A percentile compares a stretch with the other conserved stretches of the same genome.
These are phyloP conservation scores for Cercospora sojina DNA, from an alignment of 2,329 filamentous ascomycete species.

Conservation along the genomic window DNA sequence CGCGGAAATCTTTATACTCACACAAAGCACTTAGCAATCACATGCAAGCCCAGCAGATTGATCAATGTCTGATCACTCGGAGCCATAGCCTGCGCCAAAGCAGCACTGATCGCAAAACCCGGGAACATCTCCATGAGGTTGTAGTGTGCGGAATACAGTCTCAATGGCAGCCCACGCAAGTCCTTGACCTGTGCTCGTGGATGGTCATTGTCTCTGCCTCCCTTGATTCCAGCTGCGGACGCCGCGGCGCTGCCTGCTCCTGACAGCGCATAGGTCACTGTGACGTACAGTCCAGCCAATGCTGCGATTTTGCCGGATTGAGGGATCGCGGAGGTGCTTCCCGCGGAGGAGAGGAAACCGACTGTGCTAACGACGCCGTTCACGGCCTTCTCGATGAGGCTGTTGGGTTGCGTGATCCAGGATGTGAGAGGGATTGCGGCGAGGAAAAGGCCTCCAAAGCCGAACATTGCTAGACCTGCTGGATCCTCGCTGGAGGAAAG, in stretches of 20 bases:
- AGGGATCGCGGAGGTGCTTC: slow-evolving; percentile 20
- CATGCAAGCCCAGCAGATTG: slow-evolving; percentile 36
- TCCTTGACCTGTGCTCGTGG: slow-evolving; percentile 27
- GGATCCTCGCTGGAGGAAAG: slow-evolving; percentile 26
- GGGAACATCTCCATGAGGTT: slow-evolving; percentile 35
- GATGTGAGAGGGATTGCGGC: slow-evolving; percentile 33
- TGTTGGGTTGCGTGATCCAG: slow-evolving; percentile 31
- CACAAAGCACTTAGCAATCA: slow-evolving; percentile 34
- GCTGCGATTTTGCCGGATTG: slow-evolving; percentile 34
- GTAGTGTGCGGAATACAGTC: slow-evolving; percentile 32
- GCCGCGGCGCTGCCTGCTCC: slow-evolving; percentile 33
- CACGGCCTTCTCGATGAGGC: slow-evolving; percentile 32
- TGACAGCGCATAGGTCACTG: slow-evolving; percentile 33
- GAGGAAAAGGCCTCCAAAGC: slow-evolving; percentile 33
- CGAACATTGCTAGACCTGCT: slow-evolving; percentile 29
- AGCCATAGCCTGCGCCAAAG: slow-evolving; percentile 33
- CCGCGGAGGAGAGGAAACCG: slow-evolving; percentile 29
- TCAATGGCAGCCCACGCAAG: slow-evolving; percentile 31
- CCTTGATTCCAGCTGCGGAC: slow-evolving; percentile 26
- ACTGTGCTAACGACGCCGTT: slow-evolving; percentile 30
- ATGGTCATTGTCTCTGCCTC: slow-evolving; percentile 32
- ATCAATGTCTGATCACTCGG: slow-evolving; percentile 32
- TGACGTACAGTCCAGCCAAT: slow-evolving; percentile 32
- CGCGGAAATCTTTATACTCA: slow-evolving; percentile 16
- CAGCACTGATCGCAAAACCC: slow-evolving; percentile 31